A percentile compares a stretch with the other conserved stretches of the same genome.
phyloP scores from a whole-genome alignment of 1,139 yeast genomes.

The Nematodospora anomalae region DNA sequence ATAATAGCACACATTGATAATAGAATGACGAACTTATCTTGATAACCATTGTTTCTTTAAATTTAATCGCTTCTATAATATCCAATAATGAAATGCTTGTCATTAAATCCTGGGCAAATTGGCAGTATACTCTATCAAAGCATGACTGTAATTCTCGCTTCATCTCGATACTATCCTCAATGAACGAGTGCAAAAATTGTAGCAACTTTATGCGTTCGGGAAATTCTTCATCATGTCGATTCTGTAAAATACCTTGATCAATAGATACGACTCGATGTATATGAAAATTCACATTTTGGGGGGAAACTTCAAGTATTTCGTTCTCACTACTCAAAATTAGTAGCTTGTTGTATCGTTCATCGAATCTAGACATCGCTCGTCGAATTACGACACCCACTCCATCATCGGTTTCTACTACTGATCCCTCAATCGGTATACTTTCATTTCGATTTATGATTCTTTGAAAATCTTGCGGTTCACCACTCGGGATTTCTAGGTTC shows the following conservation, averaged over 20 bases:
- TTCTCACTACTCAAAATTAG: slow-evolving; percentile 34
- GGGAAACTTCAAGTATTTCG: slow-evolving; percentile 25
- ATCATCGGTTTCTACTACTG: slow-evolving; percentile 37
- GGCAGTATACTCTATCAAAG: slow-evolving; percentile 27
- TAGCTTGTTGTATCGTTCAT: slow-evolving; percentile 33
- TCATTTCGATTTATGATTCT: slow-evolving; percentile 21
- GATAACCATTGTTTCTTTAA: slow-evolving; percentile 17
- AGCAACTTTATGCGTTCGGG: slow-evolving; percentile 21
- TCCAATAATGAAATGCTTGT: slow-evolving; percentile 23
- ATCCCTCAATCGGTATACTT: slow-evolving; percentile 29
- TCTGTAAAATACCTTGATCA: slow-evolving; percentile 21
- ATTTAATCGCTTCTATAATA: slow-evolving; percentile 23
- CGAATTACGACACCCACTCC: slow-evolving; percentile 35
- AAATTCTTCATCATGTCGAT: slow-evolving; percentile 23
- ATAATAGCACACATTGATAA: slow-evolving; percentile 29
- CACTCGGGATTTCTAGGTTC: not conserved
- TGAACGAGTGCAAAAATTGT: slow-evolving; percentile 22
- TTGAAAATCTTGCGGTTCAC: slow-evolving; percentile 11
- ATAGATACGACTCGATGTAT: slow-evolving; percentile 25
- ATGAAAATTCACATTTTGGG: slow-evolving; percentile 30
- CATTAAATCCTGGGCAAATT: slow-evolving; percentile 20
- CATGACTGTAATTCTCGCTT: slow-evolving; percentile 14
- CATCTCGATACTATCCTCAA: slow-evolving; percentile 15
- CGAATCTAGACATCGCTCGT: slow-evolving; percentile 32
- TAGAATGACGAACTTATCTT: slow-evolving; percentile 23